Conservation (phyloP, 148 eudicot genomes). For the Nepenthes mirabilis region DNA sequence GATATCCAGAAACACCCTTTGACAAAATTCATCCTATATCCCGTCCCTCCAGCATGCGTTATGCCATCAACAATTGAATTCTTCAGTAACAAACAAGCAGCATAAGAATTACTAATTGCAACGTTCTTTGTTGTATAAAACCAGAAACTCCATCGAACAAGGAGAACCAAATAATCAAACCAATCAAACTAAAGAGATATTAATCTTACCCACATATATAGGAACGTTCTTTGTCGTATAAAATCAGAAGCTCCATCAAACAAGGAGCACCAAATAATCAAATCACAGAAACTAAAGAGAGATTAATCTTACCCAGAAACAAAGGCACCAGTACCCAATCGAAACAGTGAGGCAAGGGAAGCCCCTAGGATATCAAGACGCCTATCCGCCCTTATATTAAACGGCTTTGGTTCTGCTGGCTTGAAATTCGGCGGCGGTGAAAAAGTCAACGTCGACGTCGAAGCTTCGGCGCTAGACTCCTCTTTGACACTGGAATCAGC, state of each 20-base stretch:
- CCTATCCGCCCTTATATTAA: slow-evolving; percentile 24
- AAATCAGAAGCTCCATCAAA: neutral
- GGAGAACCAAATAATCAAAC: neutral
- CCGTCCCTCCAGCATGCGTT: no score
- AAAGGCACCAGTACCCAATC: slow-evolving; percentile 37
- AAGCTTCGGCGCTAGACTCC: neutral
- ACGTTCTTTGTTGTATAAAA: neutral
- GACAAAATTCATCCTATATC: no score
- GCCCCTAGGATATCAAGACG: slow-evolving; percentile 25
- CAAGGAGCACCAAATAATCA: neutral
- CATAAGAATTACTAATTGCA: no score
- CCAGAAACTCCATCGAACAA: neutral
- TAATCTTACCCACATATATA: no score
- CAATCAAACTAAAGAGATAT: neutral
- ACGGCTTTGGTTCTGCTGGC: slow-evolving; percentile 32
- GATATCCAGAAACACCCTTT: no score
- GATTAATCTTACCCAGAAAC: slow-evolving; percentile 21
- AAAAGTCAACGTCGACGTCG: slow-evolving; percentile 7
- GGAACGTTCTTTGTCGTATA: neutral
- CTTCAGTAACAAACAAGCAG: no score
- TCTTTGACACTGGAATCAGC: slow-evolving; percentile 4
- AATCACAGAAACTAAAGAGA: neutral
- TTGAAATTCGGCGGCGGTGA: slow-evolving; percentile 34
- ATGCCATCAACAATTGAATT: no score
- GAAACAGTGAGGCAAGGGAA: slow-evolving; percentile 31